phyloP scores from a whole-genome alignment of 495 filamentous ascomycete species.

The Trichodelitschia bisporula region DNA sequence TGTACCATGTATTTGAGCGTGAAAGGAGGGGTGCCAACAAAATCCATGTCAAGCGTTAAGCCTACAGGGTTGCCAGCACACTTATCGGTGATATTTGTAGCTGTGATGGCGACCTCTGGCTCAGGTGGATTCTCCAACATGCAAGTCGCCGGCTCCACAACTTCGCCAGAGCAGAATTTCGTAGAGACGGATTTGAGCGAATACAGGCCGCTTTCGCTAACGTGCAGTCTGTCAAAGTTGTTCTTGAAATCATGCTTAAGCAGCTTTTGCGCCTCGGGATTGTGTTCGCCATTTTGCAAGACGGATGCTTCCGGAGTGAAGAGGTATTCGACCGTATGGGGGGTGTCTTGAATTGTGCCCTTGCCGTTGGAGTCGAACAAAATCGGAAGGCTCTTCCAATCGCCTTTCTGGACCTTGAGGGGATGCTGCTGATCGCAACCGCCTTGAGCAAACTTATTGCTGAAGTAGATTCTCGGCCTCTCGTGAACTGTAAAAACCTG shows the following conservation, averaged over 20 bases:
- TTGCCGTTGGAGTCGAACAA: conserved; percentile 27
- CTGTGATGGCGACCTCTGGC: conserved; percentile 43
- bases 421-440: conserved; percentile 57
- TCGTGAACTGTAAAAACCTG: conserved; percentile 71
- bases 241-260: conserved; percentile 22
- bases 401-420: conserved; percentile 58
- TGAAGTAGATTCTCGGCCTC: conserved; percentile 46
- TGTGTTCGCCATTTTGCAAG: conserved; percentile 36
- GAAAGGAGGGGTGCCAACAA: conserved; percentile 82
- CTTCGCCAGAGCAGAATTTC: conserved; percentile 60
- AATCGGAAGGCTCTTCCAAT: conserved; percentile 41
- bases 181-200: conserved; percentile 53
- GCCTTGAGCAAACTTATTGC: conserved; percentile 33
- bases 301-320: conserved; percentile 46
- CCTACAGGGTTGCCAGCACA: conserved; percentile 87
- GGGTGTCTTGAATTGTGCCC: conserved; percentile 23
- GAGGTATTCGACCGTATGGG: conserved; percentile 36
- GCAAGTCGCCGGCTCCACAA: conserved; percentile 79
- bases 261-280: too few species aligned
- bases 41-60: conserved; percentile 59
- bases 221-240: conserved; percentile 23
- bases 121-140: conserved; percentile 74
- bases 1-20: conserved; percentile 46
- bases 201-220: conserved; percentile 67
- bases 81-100: conserved; percentile 71